Evolutionary conservation across 2,329 filamentous ascomycete species (phyloP).

Genomic region (Clonostachys sp.): DNA sequence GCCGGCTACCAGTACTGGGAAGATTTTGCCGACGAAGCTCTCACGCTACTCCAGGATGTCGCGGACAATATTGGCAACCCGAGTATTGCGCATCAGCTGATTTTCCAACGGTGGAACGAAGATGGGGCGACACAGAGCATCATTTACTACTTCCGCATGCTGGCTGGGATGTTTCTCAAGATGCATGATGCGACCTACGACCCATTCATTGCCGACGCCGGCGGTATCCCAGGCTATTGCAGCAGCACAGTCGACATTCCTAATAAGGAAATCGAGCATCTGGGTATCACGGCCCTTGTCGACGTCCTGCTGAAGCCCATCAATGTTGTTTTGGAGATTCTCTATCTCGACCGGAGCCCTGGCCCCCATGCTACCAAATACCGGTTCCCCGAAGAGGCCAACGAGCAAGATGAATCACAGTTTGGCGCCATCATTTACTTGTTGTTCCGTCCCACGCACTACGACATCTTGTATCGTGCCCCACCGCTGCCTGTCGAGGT

Average conservation of each 20-base stretch:
- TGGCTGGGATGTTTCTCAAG: conserved; percentile 83
- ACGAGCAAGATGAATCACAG: conserved; percentile 32
- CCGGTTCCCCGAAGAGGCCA: conserved; percentile 54
- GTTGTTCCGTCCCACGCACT: conserved; percentile 75
- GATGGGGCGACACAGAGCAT: conserved; percentile 63
- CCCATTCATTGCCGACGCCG: conserved; percentile 60
- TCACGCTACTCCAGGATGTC: conserved; percentile 62
- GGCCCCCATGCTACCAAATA: conserved; percentile 73
- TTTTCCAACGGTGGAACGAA: conserved; percentile 73
- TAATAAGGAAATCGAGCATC: conserved; percentile 81
- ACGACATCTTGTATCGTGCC: conserved; percentile 84
- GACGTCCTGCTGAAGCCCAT: conserved; percentile 76
- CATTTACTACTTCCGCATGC: conserved; percentile 78
- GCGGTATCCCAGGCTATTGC: conserved; percentile 63
- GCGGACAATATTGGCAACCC: conserved; percentile 54
- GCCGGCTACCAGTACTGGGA: conserved; percentile 71
- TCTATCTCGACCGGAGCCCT: conserved; percentile 83
- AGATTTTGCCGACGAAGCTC: conserved; percentile 77
- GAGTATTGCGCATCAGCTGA: conserved; percentile 44
- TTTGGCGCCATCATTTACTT: conserved; percentile 50
- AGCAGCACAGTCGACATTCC: conserved; percentile 66
- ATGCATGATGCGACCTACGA: conserved; percentile 65
- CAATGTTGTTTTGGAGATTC: conserved; percentile 77
- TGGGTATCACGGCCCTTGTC: conserved; percentile 75
- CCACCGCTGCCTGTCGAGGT: conserved; percentile 9